Conservation (phyloP, 164 flowering plant species). For the Vitis amurensis region DNA sequence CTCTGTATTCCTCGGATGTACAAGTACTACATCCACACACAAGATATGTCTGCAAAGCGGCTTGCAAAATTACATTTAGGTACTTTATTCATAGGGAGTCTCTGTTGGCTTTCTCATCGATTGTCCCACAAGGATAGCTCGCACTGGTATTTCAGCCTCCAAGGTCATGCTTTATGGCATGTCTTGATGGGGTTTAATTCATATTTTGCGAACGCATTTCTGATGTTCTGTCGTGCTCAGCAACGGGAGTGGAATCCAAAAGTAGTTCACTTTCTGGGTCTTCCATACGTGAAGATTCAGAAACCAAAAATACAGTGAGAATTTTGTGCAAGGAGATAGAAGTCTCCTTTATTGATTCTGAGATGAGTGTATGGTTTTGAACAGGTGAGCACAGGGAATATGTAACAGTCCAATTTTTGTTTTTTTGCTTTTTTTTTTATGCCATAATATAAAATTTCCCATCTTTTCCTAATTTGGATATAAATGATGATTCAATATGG, state of each 20-base stretch:
- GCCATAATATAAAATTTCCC: no score
- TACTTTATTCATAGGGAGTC: constrained; percentile 46
- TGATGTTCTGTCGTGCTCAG: constrained; percentile 86
- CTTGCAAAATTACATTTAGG: constrained; percentile 60
- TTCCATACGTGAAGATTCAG: constrained; percentile 75
- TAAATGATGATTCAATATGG: no score
- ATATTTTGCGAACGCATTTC: constrained; percentile 74
- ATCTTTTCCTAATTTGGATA: no score
- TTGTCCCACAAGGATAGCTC: constrained; percentile 49
- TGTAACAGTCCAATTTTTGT: no score
- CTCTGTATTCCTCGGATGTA: constrained; percentile 83
- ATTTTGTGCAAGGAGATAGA: no score
- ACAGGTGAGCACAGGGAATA: no score
- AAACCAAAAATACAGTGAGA: constrained; percentile 61
- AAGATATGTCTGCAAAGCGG: constrained; percentile 54
- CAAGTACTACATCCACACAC: constrained; percentile 77
- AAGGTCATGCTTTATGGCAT: constrained; percentile 88
- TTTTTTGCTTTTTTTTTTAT: no score
- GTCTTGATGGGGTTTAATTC: constrained; percentile 77
- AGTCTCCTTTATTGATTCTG: no score
- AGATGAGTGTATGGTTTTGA: no score
- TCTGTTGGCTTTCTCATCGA: constrained; percentile 70
- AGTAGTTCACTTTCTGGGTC: constrained; percentile 47
- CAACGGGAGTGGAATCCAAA: constrained; percentile 70
- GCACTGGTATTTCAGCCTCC: constrained; percentile 56